These are phyloP conservation scores for Mesembryanthemum crystallinum DNA, from an alignment of 148 eudicot genomes.

Conservation along the genomic window DNA sequence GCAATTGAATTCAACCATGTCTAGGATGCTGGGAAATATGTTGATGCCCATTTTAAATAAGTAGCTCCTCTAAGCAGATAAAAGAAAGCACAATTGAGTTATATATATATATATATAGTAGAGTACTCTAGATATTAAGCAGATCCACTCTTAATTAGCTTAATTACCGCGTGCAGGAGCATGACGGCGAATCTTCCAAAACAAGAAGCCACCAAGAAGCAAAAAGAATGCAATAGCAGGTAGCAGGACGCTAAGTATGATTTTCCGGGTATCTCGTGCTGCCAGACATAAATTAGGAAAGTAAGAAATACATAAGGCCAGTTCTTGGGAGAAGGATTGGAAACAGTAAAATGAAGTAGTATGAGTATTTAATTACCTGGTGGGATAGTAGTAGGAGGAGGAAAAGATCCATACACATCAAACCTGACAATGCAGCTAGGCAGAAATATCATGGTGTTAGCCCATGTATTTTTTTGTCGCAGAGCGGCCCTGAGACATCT, in stretches of 20 bases:
- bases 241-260: slow-evolving; percentile 4
- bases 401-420: slow-evolving; percentile 9
- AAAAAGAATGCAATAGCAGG: slow-evolving; percentile 2
- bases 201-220: slow-evolving; percentile 19
- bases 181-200: slow-evolving; percentile 12
- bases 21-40: not conserved
- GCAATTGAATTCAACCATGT: too few relatives aligned
- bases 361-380: slow-evolving; percentile 11
- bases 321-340: not conserved
- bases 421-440: slow-evolving; percentile 35
- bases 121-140: not conserved
- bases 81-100: not conserved
- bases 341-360: not conserved
- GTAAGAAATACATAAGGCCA: not conserved
- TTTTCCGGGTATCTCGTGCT: not conserved
- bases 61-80: slow-evolving; percentile 1
- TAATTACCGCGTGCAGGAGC: not conserved
- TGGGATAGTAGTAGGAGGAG: not conserved
- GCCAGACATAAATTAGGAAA: not conserved
- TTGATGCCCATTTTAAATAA: not conserved
- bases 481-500: slow-evolving; percentile 23
- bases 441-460: slow-evolving; percentile 27
- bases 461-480: slow-evolving; percentile 19
- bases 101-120: not conserved
- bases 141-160: not conserved